Conservation (phyloP, 106 monocot species). For the Xerophyta viscosa region DNA sequence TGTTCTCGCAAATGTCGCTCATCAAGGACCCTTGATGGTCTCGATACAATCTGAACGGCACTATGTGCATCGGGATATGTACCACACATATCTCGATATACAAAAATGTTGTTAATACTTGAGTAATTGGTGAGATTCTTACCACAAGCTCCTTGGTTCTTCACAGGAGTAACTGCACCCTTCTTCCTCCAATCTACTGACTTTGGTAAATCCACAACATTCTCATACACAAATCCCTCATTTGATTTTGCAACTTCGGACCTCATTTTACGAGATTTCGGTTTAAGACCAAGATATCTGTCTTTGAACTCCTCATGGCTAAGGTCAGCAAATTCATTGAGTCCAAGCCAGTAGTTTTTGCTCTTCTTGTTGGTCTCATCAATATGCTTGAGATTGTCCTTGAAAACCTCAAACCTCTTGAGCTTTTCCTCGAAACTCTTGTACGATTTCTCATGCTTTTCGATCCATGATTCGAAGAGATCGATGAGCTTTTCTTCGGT, state of each 20-base stretch:
- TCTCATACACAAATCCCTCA: slow-evolving; percentile 2
- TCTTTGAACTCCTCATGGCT: slow-evolving; percentile 33
- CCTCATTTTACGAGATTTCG: not conserved
- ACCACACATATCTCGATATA: too few species aligned
- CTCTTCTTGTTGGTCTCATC: slow-evolving; percentile 21
- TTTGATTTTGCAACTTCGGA: not conserved
- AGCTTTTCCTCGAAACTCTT: slow-evolving; percentile 20
- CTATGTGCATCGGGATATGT: too few species aligned
- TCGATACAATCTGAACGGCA: too few species aligned
- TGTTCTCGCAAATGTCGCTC: too few species aligned
- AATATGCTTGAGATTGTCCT: slow-evolving; percentile 25
- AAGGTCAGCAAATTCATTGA: slow-evolving; percentile 37
- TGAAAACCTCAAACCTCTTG: slow-evolving; percentile 27
- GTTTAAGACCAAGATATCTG: slow-evolving; percentile 20
- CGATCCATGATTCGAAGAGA: slow-evolving; percentile 29
- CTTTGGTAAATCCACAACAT: slow-evolving; percentile 17
- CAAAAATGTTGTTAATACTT: too few species aligned
- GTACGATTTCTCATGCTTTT: slow-evolving; percentile 24
- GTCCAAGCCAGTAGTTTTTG: slow-evolving; percentile 27
- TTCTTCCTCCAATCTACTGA: slow-evolving; percentile 45
- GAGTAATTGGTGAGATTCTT: too few species aligned
- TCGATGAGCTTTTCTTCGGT: slow-evolving; percentile 7
- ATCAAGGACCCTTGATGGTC: too few species aligned
- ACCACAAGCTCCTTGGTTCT: slow-evolving; percentile 56
- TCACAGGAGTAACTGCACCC: slow-evolving; percentile 40